Evolutionary conservation across 2,329 filamentous ascomycete genomes (phyloP), one percentile per base, ranked within the genome.

Genomic region (Diaporthe sp.): DNA sequence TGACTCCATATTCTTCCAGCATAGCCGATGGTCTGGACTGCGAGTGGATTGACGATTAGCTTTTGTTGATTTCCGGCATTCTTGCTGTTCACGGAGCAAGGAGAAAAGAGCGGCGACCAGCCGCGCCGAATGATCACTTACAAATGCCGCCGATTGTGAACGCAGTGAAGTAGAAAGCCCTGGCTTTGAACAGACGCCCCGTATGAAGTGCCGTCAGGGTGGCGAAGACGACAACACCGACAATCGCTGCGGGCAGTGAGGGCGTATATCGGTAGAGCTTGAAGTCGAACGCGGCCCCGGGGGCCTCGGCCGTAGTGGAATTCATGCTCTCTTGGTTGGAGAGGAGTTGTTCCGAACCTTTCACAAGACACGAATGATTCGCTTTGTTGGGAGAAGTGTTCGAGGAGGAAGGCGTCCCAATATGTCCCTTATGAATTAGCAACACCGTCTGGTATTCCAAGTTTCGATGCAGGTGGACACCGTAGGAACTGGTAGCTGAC

Each of bases 161-260:
- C 0, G 88, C 85, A 2, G 86, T 85, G 77, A 88, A 86, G 78
- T 87, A 90, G 85, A 86, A 89, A 1, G 85, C 85, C 44, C 82
- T 80, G 2, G 81, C 81, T 25, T 78, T 79, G 44, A 84, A 32
- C 39, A 88, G 76, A 56, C 84, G 82, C 35, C 79, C 82, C 22
- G 78, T 70, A 72, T 88, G 87, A 0, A 82, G 68, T 0, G 79
- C 39, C 0, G 85, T 81, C 3, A 84, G 79, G 39, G 84, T 58
- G 13, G 79, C 77, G 74, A 88, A 86, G n/a, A 87, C 69, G 12
- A 82, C 77, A 22, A 84, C 78, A 69, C 86, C 85, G 37, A 85
- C 76, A 15, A 83, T 80, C 12, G 86, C 86, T 25, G 83, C 83
- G 2, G 81, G 80, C 13, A 83, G 74, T 8, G 82, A 85, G 0